Evolutionary conservation across 345 rosid species (phyloP).

Genomic region (Ceriops tagal): DNA sequence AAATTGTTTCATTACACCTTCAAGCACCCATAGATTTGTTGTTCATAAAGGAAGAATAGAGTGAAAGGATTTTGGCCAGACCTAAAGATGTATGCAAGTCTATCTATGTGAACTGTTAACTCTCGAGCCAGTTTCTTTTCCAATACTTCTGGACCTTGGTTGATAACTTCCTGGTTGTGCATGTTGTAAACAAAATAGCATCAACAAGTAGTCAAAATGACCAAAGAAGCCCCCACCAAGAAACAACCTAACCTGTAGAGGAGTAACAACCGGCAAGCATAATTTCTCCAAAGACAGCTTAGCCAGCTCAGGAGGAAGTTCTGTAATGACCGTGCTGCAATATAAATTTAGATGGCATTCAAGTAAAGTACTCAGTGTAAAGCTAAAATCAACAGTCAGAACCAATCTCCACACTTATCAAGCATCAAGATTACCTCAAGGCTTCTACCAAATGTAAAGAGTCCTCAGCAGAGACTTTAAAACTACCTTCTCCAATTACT

Average conservation of each 20-base stretch:
- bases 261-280: conserved; percentile 77
- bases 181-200: conserved; percentile 15
- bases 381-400: conserved; percentile 14
- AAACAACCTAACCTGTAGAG: conserved; percentile 67
- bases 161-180: conserved; percentile 58
- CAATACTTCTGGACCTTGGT: conserved; percentile 70
- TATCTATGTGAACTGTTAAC: conserved; percentile 88
- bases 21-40: conserved; percentile 5
- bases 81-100: conserved; percentile 96
- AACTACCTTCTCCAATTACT: conserved; percentile 70
- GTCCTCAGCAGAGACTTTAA: conserved; percentile 89
- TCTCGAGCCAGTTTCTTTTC: conserved; percentile 90
- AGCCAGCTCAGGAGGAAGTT: conserved; percentile 84
- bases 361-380: conserved; percentile 12
- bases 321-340: conserved; percentile 90
- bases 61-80: conserved; percentile 33
- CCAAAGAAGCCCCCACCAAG: neutral
- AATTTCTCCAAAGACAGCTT: conserved; percentile 78
- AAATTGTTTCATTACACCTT: conserved; percentile 24
- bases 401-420: conserved; percentile 6
- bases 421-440: conserved; percentile 52
- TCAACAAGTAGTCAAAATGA: conserved; percentile 14
- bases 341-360: conserved; percentile 18
- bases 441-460: conserved; percentile 93
- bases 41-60: conserved; percentile 6